A percentile compares a stretch with the other conserved stretches of the same genome.
phyloP scores from a whole-genome alignment of 108 stramenopile species.

The Cyclotella choctawhatcheeana region DNA sequence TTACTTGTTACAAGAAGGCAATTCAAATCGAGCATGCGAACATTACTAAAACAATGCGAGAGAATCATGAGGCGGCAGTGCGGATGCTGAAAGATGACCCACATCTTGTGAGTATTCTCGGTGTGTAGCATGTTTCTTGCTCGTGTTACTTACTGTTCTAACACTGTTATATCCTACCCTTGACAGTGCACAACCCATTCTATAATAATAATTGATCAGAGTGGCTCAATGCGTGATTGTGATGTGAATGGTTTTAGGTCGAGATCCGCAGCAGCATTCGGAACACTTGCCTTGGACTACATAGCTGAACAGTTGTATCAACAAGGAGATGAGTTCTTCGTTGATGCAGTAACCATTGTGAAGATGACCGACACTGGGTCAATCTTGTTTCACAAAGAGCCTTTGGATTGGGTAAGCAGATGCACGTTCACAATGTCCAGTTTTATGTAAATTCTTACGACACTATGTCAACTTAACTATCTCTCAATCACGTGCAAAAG shows the following conservation, averaged over 20 bases:
- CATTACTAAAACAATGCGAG: conserved; percentile 25
- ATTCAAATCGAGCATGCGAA: conserved; percentile 48
- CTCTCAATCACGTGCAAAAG: no score
- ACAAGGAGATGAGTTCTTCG: conserved; percentile 44
- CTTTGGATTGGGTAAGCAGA: conserved; percentile 54
- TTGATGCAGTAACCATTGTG: conserved; percentile 63
- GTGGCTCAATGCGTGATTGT: conserved; percentile 55
- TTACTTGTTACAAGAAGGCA: conserved; percentile 59
- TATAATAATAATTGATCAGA: conserved; percentile 67
- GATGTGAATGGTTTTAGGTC: conserved; percentile 58
- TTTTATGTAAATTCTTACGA: no score
- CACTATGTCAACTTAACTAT: no score
- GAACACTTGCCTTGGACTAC: conserved; percentile 60
- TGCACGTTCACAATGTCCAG: no score
- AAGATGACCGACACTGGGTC: conserved; percentile 53
- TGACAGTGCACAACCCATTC: conserved; percentile 55
- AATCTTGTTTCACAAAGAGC: conserved; percentile 50
- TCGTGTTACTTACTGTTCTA: not conserved
- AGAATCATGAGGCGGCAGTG: conserved; percentile 36
- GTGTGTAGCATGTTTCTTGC: not conserved
- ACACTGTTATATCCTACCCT: not conserved
- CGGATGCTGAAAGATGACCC: conserved; percentile 54
- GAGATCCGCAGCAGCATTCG: conserved; percentile 59
- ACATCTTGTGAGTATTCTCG: conserved; percentile 28
- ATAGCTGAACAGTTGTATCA: conserved; percentile 67